Evolutionary conservation across 1,284 basidiomycete species (phyloP).

Genomic region (Heterobasidion parviporum): DNA sequence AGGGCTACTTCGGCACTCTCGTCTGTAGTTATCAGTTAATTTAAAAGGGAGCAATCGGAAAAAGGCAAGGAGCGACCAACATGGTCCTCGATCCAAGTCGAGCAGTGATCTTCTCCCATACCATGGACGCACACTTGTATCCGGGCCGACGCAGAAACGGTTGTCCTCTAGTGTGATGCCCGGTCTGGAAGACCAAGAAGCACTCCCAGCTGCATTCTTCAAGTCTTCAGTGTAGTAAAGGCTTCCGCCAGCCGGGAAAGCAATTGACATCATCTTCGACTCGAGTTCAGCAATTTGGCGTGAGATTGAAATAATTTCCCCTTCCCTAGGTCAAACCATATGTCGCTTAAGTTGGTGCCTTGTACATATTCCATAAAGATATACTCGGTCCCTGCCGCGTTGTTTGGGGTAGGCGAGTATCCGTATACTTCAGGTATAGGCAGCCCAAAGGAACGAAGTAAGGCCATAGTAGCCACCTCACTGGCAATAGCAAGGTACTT

Average conservation of each 20-base stretch:
- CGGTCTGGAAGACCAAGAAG: neutral
- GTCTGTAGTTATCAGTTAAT: slow-evolving; percentile 32
- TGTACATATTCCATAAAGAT: slow-evolving; percentile 43
- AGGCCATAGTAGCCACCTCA: slow-evolving; percentile 43
- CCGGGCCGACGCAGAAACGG: slow-evolving; percentile 42
- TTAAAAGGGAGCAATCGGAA: slow-evolving; percentile 17
- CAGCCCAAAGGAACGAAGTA: slow-evolving; percentile 36
- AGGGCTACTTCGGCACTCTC: slow-evolving; percentile 36
- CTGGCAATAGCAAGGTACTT: slow-evolving; percentile 39
- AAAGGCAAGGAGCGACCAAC: slow-evolving; percentile 31
- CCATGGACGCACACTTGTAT: slow-evolving; percentile 34
- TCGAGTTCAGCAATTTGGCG: slow-evolving; percentile 40
- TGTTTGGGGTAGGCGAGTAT: slow-evolving; percentile 40
- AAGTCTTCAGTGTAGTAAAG: slow-evolving; percentile 38
- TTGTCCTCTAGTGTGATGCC: slow-evolving; percentile 28
- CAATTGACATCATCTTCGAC: slow-evolving; percentile 37
- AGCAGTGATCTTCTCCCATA: slow-evolving; percentile 39
- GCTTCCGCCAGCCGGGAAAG: slow-evolving; percentile 45
- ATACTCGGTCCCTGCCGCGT: slow-evolving; percentile 40
- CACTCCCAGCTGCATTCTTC: slow-evolving; percentile 23
- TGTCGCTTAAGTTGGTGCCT: slow-evolving; percentile 35
- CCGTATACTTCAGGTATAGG: slow-evolving; percentile 41
- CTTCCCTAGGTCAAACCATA: slow-evolving; percentile 34
- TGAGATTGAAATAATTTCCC: slow-evolving; percentile 32
- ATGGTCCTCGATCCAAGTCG: slow-evolving; percentile 39